These are phyloP conservation scores for Fraxinus pennsylvanica DNA, from an alignment of 257 asterid genomes.

Conservation along the genomic window DNA sequence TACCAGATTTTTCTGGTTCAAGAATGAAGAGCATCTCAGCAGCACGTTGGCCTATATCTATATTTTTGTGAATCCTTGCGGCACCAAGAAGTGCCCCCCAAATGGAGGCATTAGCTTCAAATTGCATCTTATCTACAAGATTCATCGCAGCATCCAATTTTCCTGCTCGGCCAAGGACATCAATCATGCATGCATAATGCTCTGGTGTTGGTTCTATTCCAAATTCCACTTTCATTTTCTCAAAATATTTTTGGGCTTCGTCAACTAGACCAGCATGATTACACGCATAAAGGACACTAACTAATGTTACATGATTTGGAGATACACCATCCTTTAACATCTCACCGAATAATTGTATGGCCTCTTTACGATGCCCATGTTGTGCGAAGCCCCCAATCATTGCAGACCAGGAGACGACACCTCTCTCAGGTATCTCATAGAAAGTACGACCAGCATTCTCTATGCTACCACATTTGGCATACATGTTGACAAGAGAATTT, in stretches of 20 bases:
- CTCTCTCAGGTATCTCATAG: constrained; percentile 52
- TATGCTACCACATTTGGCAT: constrained; percentile 79
- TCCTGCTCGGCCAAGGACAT: constrained; percentile 79
- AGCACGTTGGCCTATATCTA: constrained; percentile 65
- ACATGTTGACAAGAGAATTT: constrained; percentile 83
- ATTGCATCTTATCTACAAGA: constrained; percentile 61
- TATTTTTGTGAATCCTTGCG: constrained; percentile 63
- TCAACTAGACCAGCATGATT: constrained; percentile 73
- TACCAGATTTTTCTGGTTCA: constrained; percentile 72
- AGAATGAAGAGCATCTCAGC: constrained; percentile 56
- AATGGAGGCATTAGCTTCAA: constrained; percentile 60
- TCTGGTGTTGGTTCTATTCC: constrained; percentile 66
- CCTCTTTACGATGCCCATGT: constrained; percentile 67
- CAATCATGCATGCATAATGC: constrained; percentile 89
- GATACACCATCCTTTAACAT: constrained; percentile 56
- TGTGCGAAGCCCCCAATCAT: constrained; percentile 85
- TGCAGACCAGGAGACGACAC: constrained; percentile 73
- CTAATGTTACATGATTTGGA: constrained; percentile 74
- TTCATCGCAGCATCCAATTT: constrained; percentile 55
- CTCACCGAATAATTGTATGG: constrained; percentile 47
- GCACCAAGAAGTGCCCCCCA: constrained; percentile 90
- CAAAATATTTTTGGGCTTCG: constrained; percentile 61
- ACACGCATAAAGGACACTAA: constrained; percentile 74
- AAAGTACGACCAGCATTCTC: constrained; percentile 63
- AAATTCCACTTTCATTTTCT: constrained; percentile 50